Evolutionary conservation across 495 filamentous ascomycete genomes (phyloP).

Genomic region (Aeminium ludgeri): DNA sequence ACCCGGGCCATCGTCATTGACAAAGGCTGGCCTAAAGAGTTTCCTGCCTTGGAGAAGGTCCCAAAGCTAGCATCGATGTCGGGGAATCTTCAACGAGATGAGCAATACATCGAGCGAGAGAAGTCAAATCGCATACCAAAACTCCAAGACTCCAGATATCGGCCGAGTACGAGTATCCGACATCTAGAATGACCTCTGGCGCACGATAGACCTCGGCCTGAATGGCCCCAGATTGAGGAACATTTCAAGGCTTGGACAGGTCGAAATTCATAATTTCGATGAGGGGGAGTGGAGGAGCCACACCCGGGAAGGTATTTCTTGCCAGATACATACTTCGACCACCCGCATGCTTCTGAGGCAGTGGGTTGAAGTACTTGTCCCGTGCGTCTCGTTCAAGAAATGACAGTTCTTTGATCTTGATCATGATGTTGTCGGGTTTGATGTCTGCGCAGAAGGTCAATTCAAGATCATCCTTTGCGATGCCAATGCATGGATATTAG

Average conservation of each 20-base stretch:
- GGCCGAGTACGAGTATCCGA: constrained; percentile 8
- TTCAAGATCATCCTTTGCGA: neutral
- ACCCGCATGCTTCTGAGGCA: constrained; percentile 27
- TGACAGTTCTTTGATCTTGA: constrained; percentile 29
- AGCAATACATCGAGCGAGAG: too few species aligned
- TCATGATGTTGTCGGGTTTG: constrained; percentile 33
- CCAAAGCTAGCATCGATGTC: neutral
- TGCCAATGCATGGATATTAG: too few species aligned
- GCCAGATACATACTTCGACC: constrained; percentile 7
- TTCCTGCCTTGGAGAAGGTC: constrained; percentile 3
- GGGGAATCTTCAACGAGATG: too few species aligned
- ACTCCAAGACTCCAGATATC: constrained; percentile 13
- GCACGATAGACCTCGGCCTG: constrained; percentile 5
- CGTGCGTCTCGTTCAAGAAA: constrained; percentile 29
- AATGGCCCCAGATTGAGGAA: neutral
- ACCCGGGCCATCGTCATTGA: neutral
- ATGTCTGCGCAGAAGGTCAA: constrained; percentile 22
- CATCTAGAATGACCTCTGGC: constrained; percentile 15
- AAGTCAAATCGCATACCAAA: too few species aligned
- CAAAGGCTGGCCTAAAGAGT: constrained; percentile 5
- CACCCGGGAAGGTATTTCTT: neutral
- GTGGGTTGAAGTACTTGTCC: constrained; percentile 24
- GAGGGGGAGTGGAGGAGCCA: constrained; percentile 19
- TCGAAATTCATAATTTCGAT: constrained; percentile 6
- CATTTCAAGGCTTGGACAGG: neutral